Percentiles rank a stretch among this genome's conserved stretches.
Conservation (phyloP, 208 protist species). For the Phytomonas sp. region DNA sequence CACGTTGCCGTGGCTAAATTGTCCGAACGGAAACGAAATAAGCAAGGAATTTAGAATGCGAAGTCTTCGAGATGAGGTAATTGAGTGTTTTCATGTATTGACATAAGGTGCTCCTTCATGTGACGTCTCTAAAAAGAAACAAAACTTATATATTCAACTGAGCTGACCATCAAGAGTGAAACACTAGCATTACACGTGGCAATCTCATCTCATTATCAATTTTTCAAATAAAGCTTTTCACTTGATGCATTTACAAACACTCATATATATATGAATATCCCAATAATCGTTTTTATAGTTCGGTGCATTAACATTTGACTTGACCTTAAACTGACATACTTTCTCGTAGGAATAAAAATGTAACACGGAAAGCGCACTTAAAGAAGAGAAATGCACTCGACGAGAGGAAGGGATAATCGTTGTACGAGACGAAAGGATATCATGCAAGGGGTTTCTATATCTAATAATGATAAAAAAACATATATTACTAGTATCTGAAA, state of each 20-base stretch:
- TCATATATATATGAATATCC: conserved; percentile 6
- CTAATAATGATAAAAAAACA: not conserved
- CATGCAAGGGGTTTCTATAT: not conserved
- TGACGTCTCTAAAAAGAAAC: not conserved
- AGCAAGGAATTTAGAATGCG: not conserved
- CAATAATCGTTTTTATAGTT: not conserved
- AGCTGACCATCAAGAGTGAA: not conserved
- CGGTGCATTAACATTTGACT: not conserved
- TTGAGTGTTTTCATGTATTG: not conserved
- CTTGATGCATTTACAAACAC: not conserved
- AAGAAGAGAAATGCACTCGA: not conserved
- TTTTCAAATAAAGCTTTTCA: not conserved
- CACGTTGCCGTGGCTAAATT: not conserved
- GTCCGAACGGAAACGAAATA: not conserved
- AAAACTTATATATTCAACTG: not conserved
- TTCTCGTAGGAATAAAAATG: not conserved
- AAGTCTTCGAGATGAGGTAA: not conserved
- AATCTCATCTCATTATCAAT: not conserved
- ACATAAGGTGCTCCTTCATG: not conserved
- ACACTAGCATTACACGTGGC: not conserved
- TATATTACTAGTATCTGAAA: not conserved
- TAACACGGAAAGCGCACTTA: not conserved
- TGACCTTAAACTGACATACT: not conserved
- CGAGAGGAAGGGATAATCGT: not conserved
- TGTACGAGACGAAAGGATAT: not conserved